Conservation (phyloP, 139 green algal species). For the Chlamydomonas incerta region DNA sequence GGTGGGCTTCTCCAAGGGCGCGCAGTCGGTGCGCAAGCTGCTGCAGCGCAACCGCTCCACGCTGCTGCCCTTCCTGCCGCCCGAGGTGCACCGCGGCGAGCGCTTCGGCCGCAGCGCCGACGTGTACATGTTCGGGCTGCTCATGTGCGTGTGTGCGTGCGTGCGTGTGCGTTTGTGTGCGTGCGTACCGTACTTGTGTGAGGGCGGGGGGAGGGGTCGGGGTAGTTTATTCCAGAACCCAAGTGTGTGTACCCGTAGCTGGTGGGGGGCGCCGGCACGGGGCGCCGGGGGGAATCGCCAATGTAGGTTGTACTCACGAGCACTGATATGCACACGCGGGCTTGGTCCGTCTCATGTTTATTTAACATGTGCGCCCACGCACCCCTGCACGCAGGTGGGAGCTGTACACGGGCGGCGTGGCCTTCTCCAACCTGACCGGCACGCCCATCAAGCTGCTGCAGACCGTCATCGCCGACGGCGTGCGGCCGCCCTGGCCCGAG, state of each 20-base stretch:
- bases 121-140: constrained; percentile 59
- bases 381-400: constrained; percentile 54
- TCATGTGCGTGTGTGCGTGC: constrained; percentile 58
- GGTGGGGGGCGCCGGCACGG: too few relatives aligned
- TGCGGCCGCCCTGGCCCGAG: constrained; percentile 45
- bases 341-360: too few relatives aligned
- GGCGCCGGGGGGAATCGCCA: too few relatives aligned
- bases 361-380: too few relatives aligned
- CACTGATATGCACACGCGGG: too few relatives aligned
- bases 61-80: constrained; percentile 50
- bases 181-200: too few relatives aligned
- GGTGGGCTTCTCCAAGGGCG: constrained; percentile 27
- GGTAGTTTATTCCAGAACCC: too few relatives aligned
- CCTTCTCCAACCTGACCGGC: constrained; percentile 34
- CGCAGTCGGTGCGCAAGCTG: constrained; percentile 51
- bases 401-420: constrained; percentile 48
- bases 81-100: constrained; percentile 55
- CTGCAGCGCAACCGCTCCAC: constrained; percentile 45
- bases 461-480: constrained; percentile 55
- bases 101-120: constrained; percentile 41
- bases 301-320: too few relatives aligned
- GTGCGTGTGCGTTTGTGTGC: too few relatives aligned
- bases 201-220: too few relatives aligned
- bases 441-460: constrained; percentile 53
- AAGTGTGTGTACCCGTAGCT: too few relatives aligned